phyloP scores from a whole-genome alignment of 2,329 filamentous ascomycete species.

The Aspergillus arachidicola region DNA sequence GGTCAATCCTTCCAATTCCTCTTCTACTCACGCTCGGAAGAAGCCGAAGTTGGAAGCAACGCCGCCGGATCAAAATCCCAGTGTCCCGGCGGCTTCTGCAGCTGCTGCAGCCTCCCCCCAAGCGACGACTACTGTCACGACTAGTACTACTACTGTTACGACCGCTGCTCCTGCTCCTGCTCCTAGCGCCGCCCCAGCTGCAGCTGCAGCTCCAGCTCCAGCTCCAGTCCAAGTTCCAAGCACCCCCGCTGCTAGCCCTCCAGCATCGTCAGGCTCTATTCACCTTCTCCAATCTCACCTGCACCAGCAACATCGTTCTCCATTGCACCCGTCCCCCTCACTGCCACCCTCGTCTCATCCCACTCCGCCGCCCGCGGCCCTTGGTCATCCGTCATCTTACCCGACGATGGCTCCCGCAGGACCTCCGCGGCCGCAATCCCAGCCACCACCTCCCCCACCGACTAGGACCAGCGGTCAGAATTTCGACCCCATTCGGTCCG shows the following conservation, averaged over 20 bases:
- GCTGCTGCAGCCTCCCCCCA: constrained; percentile 5
- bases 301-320: constrained; percentile 18
- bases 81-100: constrained; percentile 5
- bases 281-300: constrained; percentile 23
- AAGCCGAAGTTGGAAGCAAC: constrained; percentile 45
- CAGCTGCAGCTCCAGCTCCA: constrained; percentile 8
- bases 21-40: constrained; percentile 46
- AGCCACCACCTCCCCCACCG: constrained; percentile 43
- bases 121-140: not conserved
- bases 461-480: constrained; percentile 73
- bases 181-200: not conserved
- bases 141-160: constrained; percentile 3
- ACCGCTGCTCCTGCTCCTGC: constrained; percentile 5
- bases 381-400: constrained; percentile 30
- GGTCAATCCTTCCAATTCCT: constrained; percentile 15
- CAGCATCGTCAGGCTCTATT: constrained; percentile 1
- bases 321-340: constrained; percentile 19
- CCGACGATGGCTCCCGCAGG: constrained; percentile 28
- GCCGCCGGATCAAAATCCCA: constrained; percentile 15
- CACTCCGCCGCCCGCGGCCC: constrained; percentile 18
- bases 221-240: constrained; percentile 19
- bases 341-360: constrained; percentile 35
- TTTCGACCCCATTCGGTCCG: constrained; percentile 84
- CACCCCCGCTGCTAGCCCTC: constrained; percentile 16
- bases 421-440: constrained; percentile 45